Percentiles rank a stretch among this genome's conserved stretches.
These are phyloP conservation scores for Cladophialophora chaetospira DNA, from an alignment of 2,329 filamentous ascomycete species.

Conservation along the genomic window DNA sequence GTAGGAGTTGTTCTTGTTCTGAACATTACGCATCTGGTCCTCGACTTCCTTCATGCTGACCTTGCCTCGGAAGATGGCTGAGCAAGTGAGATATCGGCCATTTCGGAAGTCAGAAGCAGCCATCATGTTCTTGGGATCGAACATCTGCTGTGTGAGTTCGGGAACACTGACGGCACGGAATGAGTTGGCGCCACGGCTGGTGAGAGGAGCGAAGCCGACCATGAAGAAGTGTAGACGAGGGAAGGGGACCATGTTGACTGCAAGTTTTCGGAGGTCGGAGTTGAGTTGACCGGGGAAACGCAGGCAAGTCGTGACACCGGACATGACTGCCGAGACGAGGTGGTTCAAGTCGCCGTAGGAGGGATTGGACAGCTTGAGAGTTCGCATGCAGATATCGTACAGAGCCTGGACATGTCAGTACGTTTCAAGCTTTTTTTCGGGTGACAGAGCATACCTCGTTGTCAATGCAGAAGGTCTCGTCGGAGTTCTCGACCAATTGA, in stretches of 20 bases:
- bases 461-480: constrained; percentile 99
- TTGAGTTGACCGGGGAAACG: constrained; percentile 99
- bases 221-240: constrained; percentile 99
- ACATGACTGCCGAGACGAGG: constrained; percentile 99
- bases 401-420: constrained; percentile 62
- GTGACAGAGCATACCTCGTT: constrained; percentile 68
- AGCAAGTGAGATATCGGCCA: constrained; percentile 99
- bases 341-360: constrained; percentile 99
- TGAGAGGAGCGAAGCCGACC: constrained; percentile 98
- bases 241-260: constrained; percentile 99
- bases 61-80: constrained; percentile 99
- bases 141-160: constrained; percentile 99
- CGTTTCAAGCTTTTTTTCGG: neutral
- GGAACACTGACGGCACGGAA: constrained; percentile 98
- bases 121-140: constrained; percentile 99
- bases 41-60: constrained; percentile 99
- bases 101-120: constrained; percentile 99
- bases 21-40: constrained; percentile 99
- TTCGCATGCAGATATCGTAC: constrained; percentile 99
- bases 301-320: constrained; percentile 95
- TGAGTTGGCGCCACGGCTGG: constrained; percentile 84
- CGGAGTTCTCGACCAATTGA: constrained; percentile 99
- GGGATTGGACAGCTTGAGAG: constrained; percentile 96
- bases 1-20: constrained; percentile 99
- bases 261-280: constrained; percentile 98